These are phyloP conservation scores for Podila epigama DNA, from an alignment of 192 early-diverging fungal genomes.

Conservation along the genomic window DNA sequence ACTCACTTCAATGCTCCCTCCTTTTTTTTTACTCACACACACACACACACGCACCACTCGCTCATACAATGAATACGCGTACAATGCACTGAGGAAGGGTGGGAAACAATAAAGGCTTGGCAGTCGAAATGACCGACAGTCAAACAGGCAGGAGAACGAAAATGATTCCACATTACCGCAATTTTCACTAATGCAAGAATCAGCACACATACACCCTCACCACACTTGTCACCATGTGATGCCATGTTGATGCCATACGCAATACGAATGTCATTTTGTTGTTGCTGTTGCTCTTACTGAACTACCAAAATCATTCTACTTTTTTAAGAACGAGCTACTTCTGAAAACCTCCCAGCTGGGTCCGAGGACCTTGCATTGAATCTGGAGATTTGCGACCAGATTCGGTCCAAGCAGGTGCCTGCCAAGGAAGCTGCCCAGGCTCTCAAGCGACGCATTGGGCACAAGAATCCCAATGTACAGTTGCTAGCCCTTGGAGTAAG, in stretches of 20 bases:
- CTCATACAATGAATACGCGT: too few relatives aligned
- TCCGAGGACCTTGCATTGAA: constrained; percentile 83
- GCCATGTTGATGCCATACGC: too few relatives aligned
- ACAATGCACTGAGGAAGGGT: too few relatives aligned
- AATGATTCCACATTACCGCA: too few relatives aligned
- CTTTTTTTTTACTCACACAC: background rate
- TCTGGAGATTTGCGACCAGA: constrained; percentile 93
- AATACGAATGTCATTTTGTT: background rate
- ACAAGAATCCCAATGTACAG: constrained; percentile 95
- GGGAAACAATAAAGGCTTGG: too few relatives aligned
- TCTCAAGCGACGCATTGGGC: constrained; percentile 82
- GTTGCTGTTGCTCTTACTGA: background rate
- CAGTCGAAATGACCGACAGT: too few relatives aligned
- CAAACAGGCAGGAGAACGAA: too few relatives aligned
- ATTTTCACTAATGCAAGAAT: too few relatives aligned
- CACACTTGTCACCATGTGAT: too few relatives aligned
- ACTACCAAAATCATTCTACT: background rate
- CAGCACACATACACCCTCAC: too few relatives aligned
- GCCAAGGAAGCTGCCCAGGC: constrained; percentile 78
- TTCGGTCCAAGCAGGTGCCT: constrained; percentile 83
- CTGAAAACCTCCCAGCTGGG: constrained; percentile 87
- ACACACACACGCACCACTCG: background rate
- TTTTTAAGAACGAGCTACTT: constrained; percentile 80
- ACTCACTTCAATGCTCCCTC: background rate
- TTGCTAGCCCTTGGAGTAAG: constrained; percentile 82